Conservation (phyloP, 2,329 filamentous ascomycete species). For the Didymella sp. region DNA sequence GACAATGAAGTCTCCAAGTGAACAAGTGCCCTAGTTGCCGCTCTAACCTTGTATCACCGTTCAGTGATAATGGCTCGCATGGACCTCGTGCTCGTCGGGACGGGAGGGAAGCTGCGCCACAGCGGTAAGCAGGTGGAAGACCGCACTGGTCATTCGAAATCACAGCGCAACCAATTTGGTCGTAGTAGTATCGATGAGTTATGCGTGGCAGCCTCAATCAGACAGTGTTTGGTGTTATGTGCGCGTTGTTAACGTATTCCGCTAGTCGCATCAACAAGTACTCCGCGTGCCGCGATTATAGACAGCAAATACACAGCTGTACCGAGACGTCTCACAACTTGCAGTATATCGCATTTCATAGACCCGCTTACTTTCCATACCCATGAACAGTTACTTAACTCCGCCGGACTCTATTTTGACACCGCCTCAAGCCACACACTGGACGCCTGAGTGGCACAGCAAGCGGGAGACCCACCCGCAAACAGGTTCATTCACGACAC, state of each 20-base stretch:
- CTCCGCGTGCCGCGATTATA: no score
- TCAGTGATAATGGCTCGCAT: not conserved
- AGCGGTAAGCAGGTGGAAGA: constrained; percentile 29
- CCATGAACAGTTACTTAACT: not conserved
- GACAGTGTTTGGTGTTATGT: not conserved
- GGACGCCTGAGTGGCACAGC: constrained; percentile 15
- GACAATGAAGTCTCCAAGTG: not conserved
- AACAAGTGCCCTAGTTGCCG: not conserved
- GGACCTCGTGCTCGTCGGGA: not conserved
- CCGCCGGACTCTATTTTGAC: not conserved
- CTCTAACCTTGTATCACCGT: not conserved
- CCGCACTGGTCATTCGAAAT: constrained; percentile 3
- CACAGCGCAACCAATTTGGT: not conserved
- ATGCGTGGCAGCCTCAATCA: not conserved
- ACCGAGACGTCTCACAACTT: not conserved
- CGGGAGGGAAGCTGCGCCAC: constrained; percentile 28
- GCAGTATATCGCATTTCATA: not conserved
- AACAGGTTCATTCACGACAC: not conserved
- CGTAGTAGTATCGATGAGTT: not conserved
- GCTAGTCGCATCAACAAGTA: not conserved
- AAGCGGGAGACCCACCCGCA: not conserved
- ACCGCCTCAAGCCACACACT: constrained; percentile 1
- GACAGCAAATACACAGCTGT: not conserved
- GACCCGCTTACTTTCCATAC: not conserved
- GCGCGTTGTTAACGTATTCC: not conserved